Base-by-base conservation (phyloP, 208 protist genomes). In the Vickermania ingenoplastis region DNA sequence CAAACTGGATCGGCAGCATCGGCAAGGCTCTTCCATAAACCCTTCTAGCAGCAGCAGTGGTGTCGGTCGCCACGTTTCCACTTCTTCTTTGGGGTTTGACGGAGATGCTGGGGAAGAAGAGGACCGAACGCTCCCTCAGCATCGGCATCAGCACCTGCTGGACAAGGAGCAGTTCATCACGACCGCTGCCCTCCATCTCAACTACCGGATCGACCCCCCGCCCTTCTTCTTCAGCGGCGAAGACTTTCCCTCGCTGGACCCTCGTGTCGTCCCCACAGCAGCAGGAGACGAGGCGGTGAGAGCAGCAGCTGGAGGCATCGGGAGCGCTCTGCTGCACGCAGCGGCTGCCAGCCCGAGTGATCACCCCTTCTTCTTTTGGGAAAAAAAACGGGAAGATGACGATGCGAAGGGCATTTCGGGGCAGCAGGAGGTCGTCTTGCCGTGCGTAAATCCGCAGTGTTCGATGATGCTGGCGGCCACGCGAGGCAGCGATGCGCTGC, bases 221-320 rank as follows among this genome's bases (percentile, higher is more conserved):
- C 41, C 57, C 3, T 92, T 92, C 70, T 89, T 92, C 65, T 50
- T 51, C 4, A 71, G 72, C 21, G 81, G 81, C 0, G 52, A 75
- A 36, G 86, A 92, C 69, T 92, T 92, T 62, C 71, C 75, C 28
- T 26, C 73, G 2, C 28, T 67, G 7, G 27, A 52, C 1, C 29
- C 51, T 5, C n/a, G 41, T 30, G 3, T 5, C 4, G n/a, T 27
- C 0, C 3, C 22, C 4, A 49, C 26, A 14, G 7, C 21, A 2
- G 7, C 25, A 1, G 7, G 25, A 21, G 27, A 17, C 36, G 1
- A 41, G 31, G 45, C 21, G 3, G 31, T 13, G 24, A 30, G 2
- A 53, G 68, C 0, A 30, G 29, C 41, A 54, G 64, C 27, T 45
- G 11, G 36, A 7, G 17, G 36, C 36, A 17, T 7, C 11, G 17